Evolutionary conservation across 164 flowering plant species (phyloP).

Genomic region (Nymphaea colorata): DNA sequence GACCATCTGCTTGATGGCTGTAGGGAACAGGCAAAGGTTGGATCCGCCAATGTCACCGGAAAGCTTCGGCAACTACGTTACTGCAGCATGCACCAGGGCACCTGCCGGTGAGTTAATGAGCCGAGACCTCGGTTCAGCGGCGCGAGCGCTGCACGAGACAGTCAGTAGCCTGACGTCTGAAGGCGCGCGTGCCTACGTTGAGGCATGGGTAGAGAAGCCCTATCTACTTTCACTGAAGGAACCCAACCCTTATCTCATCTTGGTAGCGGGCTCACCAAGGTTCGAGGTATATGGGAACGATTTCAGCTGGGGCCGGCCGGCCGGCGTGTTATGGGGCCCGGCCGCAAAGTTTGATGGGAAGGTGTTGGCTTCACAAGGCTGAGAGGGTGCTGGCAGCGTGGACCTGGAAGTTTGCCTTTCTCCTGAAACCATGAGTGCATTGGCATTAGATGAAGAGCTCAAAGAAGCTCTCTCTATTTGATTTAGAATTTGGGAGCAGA

Average conservation of each 20-base stretch:
- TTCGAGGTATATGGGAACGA: slow-evolving; percentile 29
- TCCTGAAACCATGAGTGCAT: not conserved
- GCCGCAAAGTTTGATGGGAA: slow-evolving; percentile 19
- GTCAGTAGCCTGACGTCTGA: slow-evolving; percentile 7
- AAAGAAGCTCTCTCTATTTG: not conserved
- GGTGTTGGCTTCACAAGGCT: not conserved
- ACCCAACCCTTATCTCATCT: not conserved
- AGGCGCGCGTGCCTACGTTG: not conserved
- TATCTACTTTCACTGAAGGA: not conserved
- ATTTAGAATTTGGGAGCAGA: too few relatives aligned
- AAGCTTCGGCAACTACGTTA: not conserved
- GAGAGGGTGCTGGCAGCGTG: slow-evolving; percentile 2
- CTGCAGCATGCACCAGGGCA: not conserved
- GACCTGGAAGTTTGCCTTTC: slow-evolving; percentile 2
- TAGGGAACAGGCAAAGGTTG: not conserved
- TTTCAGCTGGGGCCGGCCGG: slow-evolving; percentile 31
- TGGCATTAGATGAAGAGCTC: slow-evolving; percentile 2
- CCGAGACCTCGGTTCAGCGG: slow-evolving; percentile 14
- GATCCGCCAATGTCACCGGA: not conserved
- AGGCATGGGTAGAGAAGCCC: slow-evolving; percentile 13
- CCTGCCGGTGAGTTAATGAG: slow-evolving; percentile 14
- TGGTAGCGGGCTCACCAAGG: slow-evolving; percentile 20
- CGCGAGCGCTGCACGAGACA: slow-evolving; percentile 15
- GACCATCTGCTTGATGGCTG: not conserved
- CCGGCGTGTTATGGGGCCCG: slow-evolving; percentile 18